phyloP scores from a whole-genome alignment of 164 flowering plant species.

The Vitis cinerea region DNA sequence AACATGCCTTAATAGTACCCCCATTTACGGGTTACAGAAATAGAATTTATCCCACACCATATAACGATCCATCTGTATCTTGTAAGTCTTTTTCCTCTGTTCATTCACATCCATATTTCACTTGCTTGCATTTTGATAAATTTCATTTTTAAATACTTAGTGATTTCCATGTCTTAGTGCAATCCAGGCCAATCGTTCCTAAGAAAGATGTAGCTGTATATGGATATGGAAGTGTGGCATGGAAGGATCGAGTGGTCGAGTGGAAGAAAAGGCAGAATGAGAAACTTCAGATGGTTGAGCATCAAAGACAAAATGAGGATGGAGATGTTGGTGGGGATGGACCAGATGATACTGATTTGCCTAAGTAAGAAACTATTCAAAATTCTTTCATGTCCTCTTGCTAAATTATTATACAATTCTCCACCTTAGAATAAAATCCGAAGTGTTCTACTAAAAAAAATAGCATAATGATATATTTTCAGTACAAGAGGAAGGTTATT shows the following conservation, averaged over 20 bases:
- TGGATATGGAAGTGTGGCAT: constrained; percentile 62
- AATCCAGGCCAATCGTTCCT: constrained; percentile 29
- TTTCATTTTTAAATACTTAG: neutral
- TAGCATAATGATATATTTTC: neutral
- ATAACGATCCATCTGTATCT: neutral
- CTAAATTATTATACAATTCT: neutral
- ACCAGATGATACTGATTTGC: constrained; percentile 34
- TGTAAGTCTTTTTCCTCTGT: constrained; percentile 11
- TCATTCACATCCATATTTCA: neutral
- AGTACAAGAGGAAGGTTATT: too few species aligned
- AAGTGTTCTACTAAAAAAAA: neutral
- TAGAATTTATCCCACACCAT: constrained; percentile 2
- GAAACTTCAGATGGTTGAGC: constrained; percentile 29
- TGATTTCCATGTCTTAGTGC: constrained; percentile 13
- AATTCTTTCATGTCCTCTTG: neutral
- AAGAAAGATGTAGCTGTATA: constrained; percentile 28
- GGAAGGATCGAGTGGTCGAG: constrained; percentile 63
- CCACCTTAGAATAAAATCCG: neutral
- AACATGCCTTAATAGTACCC: constrained; percentile 25
- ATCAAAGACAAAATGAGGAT: constrained; percentile 26
- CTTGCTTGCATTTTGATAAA: neutral
- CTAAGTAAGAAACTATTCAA: constrained; percentile 11
- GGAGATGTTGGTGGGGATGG: constrained; percentile 43
- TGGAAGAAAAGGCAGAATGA: constrained; percentile 59
- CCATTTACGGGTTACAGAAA: constrained; percentile 10